These are phyloP conservation scores for Fusarium sp. DNA, from an alignment of 2,329 filamentous ascomycete genomes.

Conservation along the genomic window DNA sequence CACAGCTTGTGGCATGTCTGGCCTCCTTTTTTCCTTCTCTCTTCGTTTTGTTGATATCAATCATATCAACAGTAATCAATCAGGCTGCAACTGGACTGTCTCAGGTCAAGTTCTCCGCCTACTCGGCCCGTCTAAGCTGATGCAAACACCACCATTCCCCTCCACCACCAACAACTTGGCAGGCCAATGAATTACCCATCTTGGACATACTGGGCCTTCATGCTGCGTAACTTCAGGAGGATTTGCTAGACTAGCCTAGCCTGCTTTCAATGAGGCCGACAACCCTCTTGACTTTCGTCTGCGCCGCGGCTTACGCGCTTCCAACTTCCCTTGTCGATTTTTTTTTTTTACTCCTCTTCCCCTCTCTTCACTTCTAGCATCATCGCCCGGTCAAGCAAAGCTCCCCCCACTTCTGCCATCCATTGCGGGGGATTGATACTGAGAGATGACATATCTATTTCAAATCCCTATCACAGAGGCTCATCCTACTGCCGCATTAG, in stretches of 20 bases:
- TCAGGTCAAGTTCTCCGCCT: not conserved
- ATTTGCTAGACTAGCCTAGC: not conserved
- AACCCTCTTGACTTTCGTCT: not conserved
- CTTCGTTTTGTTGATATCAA: not conserved
- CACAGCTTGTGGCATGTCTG: not conserved
- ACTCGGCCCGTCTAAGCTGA: conserved; percentile 5
- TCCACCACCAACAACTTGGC: not conserved
- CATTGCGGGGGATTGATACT: conserved; percentile 1
- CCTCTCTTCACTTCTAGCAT: not conserved
- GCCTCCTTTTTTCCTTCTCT: not conserved
- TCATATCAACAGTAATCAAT: not conserved
- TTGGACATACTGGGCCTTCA: not conserved
- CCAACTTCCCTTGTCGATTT: conserved; percentile 10
- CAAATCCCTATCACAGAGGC: not conserved
- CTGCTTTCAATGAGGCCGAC: not conserved
- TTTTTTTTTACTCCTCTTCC: not conserved
- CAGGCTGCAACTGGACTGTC: not conserved
- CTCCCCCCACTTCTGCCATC: not conserved
- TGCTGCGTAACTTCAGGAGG: not conserved
- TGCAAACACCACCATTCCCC: not conserved
- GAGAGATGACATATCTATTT: conserved; percentile 5
- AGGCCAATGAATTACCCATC: not conserved
- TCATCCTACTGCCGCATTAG: not conserved
- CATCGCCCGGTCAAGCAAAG: not conserved
- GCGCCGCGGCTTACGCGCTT: conserved; percentile 37